Percentiles rank a stretch among this genome's conserved stretches.
These are phyloP conservation scores for Monosporascus sp. DNA, from an alignment of 2,329 filamentous ascomycete species.

Conservation along the genomic window DNA sequence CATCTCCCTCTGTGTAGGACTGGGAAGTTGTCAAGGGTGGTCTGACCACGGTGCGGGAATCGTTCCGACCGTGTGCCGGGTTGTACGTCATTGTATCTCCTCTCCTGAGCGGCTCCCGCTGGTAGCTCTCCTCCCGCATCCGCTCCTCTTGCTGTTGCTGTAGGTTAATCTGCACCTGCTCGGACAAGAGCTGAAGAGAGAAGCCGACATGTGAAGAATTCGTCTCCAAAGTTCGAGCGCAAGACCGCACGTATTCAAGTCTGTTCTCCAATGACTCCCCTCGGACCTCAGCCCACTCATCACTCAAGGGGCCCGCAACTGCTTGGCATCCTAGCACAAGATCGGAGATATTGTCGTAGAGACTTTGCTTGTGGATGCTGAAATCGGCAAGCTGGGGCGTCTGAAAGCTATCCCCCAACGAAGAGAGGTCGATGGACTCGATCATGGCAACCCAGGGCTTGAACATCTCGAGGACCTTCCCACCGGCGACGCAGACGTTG, in stretches of 20 bases:
- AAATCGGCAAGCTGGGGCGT: conserved; percentile 86
- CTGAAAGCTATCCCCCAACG: conserved; percentile 71
- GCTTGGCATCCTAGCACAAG: conserved; percentile 82
- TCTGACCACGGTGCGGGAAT: conserved; percentile 44
- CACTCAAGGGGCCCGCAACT: conserved; percentile 83
- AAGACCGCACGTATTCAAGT: conserved; percentile 71
- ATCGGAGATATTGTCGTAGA: conserved; percentile 91
- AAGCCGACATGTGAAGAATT: conserved; percentile 84
- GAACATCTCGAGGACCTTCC: conserved; percentile 80
- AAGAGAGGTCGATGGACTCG: conserved; percentile 85
- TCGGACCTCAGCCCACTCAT: conserved; percentile 93
- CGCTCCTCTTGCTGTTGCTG: conserved; percentile 42
- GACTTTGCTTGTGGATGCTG: conserved; percentile 81
- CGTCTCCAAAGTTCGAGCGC: conserved; percentile 75
- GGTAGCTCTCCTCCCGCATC: conserved; percentile 37
- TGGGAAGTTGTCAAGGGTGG: conserved; percentile 50
- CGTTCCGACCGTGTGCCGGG: conserved; percentile 49
- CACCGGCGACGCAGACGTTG: conserved; percentile 71
- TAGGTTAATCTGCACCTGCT: conserved; percentile 61
- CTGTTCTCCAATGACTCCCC: conserved; percentile 86
- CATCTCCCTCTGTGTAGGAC: conserved; percentile 60
- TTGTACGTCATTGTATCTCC: conserved; percentile 54
- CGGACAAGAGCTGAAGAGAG: conserved; percentile 79
- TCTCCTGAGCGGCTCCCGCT: conserved; percentile 50
- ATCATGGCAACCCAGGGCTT: conserved; percentile 84